Evolutionary conservation across 805 yeast species (phyloP).

Genomic region (Debaryomyces prosopidis): DNA sequence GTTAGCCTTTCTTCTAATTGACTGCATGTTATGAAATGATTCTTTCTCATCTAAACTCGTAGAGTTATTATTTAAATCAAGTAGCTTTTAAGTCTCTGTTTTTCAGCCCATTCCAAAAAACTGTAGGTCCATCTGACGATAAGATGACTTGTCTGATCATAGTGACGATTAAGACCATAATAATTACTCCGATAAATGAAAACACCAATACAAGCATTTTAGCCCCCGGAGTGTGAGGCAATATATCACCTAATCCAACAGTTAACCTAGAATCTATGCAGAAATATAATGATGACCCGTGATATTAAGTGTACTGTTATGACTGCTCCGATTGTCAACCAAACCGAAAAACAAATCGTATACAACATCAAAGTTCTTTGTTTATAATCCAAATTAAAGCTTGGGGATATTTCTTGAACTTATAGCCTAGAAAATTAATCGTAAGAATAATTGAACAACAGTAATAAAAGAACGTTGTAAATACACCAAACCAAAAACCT

Average conservation of each 20-base stretch:
- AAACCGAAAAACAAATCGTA: conserved; percentile 60
- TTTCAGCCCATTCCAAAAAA: conserved; percentile 68
- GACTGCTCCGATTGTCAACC: conserved; percentile 71
- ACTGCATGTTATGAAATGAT: conserved; percentile 59
- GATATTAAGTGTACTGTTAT: conserved; percentile 39
- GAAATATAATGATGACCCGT: conserved; percentile 71
- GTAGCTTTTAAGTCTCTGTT: too few relatives aligned
- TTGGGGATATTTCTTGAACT: conserved; percentile 60
- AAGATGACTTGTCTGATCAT: conserved; percentile 66
- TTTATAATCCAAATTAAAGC: conserved; percentile 61
- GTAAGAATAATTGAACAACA: conserved; percentile 52
- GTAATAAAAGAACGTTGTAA: conserved; percentile 64
- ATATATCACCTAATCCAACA: conserved; percentile 77
- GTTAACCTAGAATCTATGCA: conserved; percentile 75
- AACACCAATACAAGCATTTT: conserved; percentile 61
- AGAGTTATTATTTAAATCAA: too few relatives aligned
- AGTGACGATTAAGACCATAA: conserved; percentile 72
- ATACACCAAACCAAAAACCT: conserved; percentile 79
- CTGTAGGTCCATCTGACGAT: conserved; percentile 60
- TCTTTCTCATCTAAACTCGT: too few relatives aligned
- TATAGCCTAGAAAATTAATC: conserved; percentile 64
- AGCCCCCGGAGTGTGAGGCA: conserved; percentile 53
- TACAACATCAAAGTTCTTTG: conserved; percentile 77
- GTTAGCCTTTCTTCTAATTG: conserved; percentile 45
- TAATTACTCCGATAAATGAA: conserved; percentile 68